Evolutionary conservation across 768 basidiomycete genomes (phyloP).

Genomic region (Mycena rebaudengoi): DNA sequence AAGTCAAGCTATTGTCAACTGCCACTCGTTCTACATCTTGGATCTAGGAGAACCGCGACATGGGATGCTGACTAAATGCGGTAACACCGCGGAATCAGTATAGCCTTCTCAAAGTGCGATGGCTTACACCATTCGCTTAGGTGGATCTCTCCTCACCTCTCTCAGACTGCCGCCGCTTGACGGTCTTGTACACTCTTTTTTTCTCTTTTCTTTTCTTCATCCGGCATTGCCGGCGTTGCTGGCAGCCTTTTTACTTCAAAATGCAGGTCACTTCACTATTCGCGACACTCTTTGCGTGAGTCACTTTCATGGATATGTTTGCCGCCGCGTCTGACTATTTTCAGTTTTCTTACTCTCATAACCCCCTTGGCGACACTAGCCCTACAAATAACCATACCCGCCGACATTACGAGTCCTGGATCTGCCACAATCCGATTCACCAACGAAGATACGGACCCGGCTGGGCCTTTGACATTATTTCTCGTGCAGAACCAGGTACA

Average conservation of each 20-base stretch:
- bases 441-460: background rate
- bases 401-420: slow-evolving; percentile 7
- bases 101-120: too few species aligned
- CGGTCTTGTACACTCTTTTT: slow-evolving; percentile 20
- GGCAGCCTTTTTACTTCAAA: slow-evolving; percentile 23
- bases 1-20: too few species aligned
- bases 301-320: background rate
- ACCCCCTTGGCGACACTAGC: slow-evolving; percentile 19
- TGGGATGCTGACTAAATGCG: too few species aligned
- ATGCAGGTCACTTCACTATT: slow-evolving; percentile 29
- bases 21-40: too few species aligned
- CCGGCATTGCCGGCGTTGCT: slow-evolving; percentile 29
- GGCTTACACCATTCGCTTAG: background rate
- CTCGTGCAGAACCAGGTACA: slow-evolving; percentile 5
- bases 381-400: slow-evolving; percentile 13
- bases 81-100: too few species aligned
- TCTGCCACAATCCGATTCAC: slow-evolving; percentile 10
- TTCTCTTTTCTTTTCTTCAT: slow-evolving; percentile 7
- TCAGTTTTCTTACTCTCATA: slow-evolving; percentile 21
- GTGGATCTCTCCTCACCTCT: too few species aligned
- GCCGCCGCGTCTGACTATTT: background rate
- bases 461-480: slow-evolving; percentile 2
- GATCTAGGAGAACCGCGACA: too few species aligned
- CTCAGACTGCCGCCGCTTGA: too few species aligned
- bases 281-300: slow-evolving; percentile 26